Base-by-base conservation (phyloP, 495 filamentous ascomycete genomes). In the Clohesyomyces aquaticus region DNA sequence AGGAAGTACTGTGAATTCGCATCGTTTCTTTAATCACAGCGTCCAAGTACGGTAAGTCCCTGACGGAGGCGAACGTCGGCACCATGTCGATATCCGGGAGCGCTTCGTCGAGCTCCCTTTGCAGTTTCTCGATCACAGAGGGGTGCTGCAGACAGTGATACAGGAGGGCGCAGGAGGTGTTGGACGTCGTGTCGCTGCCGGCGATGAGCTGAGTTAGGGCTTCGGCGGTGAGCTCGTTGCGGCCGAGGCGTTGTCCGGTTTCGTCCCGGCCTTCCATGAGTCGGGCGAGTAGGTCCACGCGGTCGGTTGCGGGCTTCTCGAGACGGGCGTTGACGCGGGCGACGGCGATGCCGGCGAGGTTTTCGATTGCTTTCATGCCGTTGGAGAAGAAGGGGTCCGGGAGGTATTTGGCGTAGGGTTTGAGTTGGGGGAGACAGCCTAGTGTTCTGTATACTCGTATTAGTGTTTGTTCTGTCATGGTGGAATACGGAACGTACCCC, bases 151-250 rank as follows among this genome's bases (percentile, higher is more conserved):
- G 76, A 25, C 80, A 85, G 80, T 90, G 87, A 79, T 85, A 96
- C 16, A 96, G 81, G 45, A 95, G 83, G 1, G 92, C 91, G 73
- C 92, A 96, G 48, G 87, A 86, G 2, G 91, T 91, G 78, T 96
- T 96, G 62, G 85, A 89, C 1, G 91, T 96, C 0, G 92, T 96
- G 73, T 96, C 92, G 47, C 86, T 90, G 25, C 92, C 92, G 2
- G 92, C 92, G 69, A 96, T 96, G 41, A 96, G 79, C 75, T 96
- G 92, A 0, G 91, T 96, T 21, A 95, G 77, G 0, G 92, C 91
- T 74, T 96, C 92, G 22, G 90, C 91, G 3, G 91, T 93, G 42
- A 96, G 80, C 73, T 96, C 92, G 66, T 87, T 81, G 19, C 88
- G 82, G 0, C 88, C 85, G 0, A 96, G 81, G 14, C 81, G 84